Base-by-base conservation (phyloP, 1,284 basidiomycete genomes). In the Pascua guehoae region DNA sequence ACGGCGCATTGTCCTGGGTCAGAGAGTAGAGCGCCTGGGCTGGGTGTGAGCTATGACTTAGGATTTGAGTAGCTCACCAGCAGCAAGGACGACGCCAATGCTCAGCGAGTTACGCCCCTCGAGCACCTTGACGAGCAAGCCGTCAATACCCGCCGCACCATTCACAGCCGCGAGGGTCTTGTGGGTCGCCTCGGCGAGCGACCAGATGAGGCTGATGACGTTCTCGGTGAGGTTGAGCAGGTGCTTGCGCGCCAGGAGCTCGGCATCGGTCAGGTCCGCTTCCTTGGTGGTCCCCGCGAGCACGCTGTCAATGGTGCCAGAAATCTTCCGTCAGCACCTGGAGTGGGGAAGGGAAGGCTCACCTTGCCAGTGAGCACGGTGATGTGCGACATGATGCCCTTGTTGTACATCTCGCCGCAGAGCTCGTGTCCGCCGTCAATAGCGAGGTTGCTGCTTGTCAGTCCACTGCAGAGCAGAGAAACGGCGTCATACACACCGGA, bases 401-500 rank as follows among this genome's bases (percentile, higher is more conserved):
- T 96, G 78, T 97, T 96, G 78, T 88, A 94, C 90, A 97, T 95
- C 76, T 96, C 91, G 4, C 88, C 89, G 67, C 91, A 93, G 44
- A 95, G 88, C 68, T 95, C 91, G 68, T 88, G 88, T 44, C 92
- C 92, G 18, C 90, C 92, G 70, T 96, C 92, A 68, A 97, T 88
- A 66, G 91, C 93, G 24, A 96, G 78, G 78, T 96, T 97, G 63
- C 92, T 93, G 41, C 39, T 32, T n/a, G 51, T 59, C 41, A 56
- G 52, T 32, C 37, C 5, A 8, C 45, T 14, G 5, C 16, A 14
- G 4, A 37, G 12, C 14, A 32, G 24, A 32, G 24, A 32, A 32
- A 32, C 24, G 24, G 24, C 4, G 24, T 7, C 24, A 32, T 12
- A 56, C 66, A 54, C 66, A 88, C 90, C 90, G 83, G 54, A 94